Conservation (phyloP, 148 eudicot genomes). For the Silene uniflora region DNA sequence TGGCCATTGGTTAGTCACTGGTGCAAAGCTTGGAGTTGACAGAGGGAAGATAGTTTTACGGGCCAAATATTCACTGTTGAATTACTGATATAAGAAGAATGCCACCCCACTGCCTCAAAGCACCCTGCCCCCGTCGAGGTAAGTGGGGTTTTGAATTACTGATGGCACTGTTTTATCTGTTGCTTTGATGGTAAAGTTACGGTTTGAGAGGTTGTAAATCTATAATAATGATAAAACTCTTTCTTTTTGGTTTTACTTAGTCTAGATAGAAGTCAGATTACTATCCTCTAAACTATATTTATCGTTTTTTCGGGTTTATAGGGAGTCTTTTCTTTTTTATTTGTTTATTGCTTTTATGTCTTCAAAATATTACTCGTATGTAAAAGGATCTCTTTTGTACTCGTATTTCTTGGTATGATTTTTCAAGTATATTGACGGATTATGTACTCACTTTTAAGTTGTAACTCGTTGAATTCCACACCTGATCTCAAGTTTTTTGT, state of each 20-base stretch:
- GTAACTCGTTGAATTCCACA: no score
- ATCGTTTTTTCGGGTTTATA: neutral
- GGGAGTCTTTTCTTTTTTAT: neutral
- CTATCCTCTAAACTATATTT: no score
- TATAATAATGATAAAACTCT: neutral
- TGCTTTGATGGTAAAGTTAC: no score
- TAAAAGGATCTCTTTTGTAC: neutral
- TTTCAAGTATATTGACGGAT: no score
- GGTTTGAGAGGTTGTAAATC: neutral
- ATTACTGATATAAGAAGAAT: slow-evolving; percentile 43
- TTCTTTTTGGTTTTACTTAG: neutral
- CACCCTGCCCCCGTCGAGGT: no score
- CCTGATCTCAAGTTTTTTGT: no score
- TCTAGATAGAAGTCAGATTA: neutral
- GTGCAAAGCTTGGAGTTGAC: slow-evolving; percentile 96
- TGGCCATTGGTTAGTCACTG: slow-evolving; percentile 94
- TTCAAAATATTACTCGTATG: neutral
- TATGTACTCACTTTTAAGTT: no score
- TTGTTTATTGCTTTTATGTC: neutral
- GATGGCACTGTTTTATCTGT: no score
- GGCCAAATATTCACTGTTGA: slow-evolving; percentile 81
- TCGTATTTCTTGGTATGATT: neutral
- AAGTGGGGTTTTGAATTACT: no score
- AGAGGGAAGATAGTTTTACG: slow-evolving; percentile 79
- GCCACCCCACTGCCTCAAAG: no score